Conservation (phyloP, 768 basidiomycete species). For the Chalciporus pseudorubinellus region DNA sequence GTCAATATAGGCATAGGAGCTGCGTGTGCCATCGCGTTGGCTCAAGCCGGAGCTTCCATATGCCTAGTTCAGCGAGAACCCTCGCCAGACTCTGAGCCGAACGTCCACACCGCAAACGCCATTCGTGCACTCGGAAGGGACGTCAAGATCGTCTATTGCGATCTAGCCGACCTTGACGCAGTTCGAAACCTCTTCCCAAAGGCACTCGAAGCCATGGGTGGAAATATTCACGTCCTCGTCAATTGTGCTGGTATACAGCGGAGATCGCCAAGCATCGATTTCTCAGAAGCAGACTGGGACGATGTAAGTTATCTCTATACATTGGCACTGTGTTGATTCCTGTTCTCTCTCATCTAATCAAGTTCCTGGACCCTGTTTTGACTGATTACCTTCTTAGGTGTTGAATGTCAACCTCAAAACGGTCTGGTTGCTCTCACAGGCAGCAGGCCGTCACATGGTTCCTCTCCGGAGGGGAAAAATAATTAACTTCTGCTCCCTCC, state of each 20-base stretch:
- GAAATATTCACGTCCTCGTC: slow-evolving; percentile 59
- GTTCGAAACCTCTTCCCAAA: slow-evolving; percentile 49
- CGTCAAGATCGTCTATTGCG: slow-evolving; percentile 50
- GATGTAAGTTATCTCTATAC: slow-evolving; percentile 51
- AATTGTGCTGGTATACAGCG: slow-evolving; percentile 69
- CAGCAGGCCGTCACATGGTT: slow-evolving; percentile 90
- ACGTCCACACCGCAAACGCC: slow-evolving; percentile 35
- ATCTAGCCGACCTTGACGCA: slow-evolving; percentile 48
- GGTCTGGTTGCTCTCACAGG: slow-evolving; percentile 79
- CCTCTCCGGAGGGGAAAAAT: slow-evolving; percentile 66
- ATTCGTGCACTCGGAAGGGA: slow-evolving; percentile 36
- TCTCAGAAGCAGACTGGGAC: slow-evolving; percentile 68
- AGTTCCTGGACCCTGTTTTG: slow-evolving; percentile 8
- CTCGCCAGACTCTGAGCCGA: slow-evolving; percentile 33
- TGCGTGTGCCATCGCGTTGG: slow-evolving; percentile 52
- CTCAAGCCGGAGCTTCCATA: slow-evolving; percentile 52
- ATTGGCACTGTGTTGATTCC: slow-evolving; percentile 11
- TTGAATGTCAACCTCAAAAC: slow-evolving; percentile 87
- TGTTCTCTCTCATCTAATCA: slow-evolving; percentile 4
- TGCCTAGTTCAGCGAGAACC: slow-evolving; percentile 48
- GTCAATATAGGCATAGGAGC: slow-evolving; percentile 49
- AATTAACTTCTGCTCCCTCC: slow-evolving; percentile 61
- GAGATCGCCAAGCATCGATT: slow-evolving; percentile 59
- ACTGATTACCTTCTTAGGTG: slow-evolving; percentile 47
- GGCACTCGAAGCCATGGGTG: slow-evolving; percentile 49